Conservation (phyloP, 257 asterid genomes). For the Ophiorrhiza pumila region DNA sequence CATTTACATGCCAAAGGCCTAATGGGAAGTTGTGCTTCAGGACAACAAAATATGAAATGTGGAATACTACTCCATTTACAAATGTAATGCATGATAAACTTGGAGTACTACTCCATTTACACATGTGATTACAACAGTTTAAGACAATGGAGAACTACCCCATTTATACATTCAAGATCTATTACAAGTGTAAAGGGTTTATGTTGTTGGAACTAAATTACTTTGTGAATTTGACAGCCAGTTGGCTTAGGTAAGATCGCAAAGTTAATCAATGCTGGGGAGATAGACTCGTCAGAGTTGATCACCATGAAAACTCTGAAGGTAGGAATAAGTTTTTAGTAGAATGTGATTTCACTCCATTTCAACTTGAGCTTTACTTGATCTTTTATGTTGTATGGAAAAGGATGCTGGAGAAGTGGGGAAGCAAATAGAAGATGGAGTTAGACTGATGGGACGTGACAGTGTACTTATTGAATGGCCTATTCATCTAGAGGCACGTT, state of each 20-base stretch:
- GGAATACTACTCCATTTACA: too few relatives aligned
- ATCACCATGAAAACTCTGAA: constrained; percentile 93
- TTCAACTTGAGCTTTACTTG: constrained; percentile 14
- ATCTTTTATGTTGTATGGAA: constrained; percentile 13
- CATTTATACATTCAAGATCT: too few relatives aligned
- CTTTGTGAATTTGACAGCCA: constrained; percentile 53
- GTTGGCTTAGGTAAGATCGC: constrained; percentile 93
- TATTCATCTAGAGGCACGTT: constrained; percentile 83
- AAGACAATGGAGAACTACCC: too few relatives aligned
- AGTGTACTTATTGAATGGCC: constrained; percentile 77
- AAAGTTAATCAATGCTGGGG: constrained; percentile 85
- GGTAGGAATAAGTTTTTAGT: too few relatives aligned
- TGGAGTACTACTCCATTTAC: too few relatives aligned
- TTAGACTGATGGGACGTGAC: constrained; percentile 92
- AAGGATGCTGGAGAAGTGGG: constrained; percentile 89
- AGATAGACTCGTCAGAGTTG: constrained; percentile 92
- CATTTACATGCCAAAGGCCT: too few relatives aligned
- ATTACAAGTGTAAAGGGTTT: too few relatives aligned
- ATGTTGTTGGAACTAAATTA: not conserved
- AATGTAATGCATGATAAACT: too few relatives aligned
- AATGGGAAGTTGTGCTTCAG: too few relatives aligned
- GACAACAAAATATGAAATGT: too few relatives aligned
- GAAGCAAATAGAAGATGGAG: constrained; percentile 88
- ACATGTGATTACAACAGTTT: too few relatives aligned
- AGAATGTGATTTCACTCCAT: not conserved